phyloP scores from a whole-genome alignment of 805 yeast genomes.

The Alloascoidea africana region DNA sequence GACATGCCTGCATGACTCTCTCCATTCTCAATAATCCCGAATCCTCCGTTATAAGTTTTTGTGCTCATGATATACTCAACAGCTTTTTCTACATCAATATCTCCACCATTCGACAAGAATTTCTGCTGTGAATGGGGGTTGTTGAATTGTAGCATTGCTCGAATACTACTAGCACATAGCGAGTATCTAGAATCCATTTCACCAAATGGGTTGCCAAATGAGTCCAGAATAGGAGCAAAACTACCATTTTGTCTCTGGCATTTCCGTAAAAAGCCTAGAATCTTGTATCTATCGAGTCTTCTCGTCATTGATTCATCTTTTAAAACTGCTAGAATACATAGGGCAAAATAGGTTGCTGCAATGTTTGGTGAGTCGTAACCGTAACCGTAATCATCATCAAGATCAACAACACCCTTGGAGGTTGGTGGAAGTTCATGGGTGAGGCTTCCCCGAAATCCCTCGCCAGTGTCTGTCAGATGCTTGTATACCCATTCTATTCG shows the following conservation, averaged over 20 bases:
- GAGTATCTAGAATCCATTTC: constrained; percentile 62
- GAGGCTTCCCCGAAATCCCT: constrained; percentile 46
- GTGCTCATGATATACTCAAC: constrained; percentile 22
- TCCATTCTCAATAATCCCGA: constrained; percentile 31
- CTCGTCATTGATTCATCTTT: constrained; percentile 22
- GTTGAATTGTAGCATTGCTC: constrained; percentile 32
- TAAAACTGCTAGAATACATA: constrained; percentile 39
- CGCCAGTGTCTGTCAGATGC: constrained; percentile 24
- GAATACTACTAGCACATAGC: constrained; percentile 55
- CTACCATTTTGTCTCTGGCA: constrained; percentile 53
- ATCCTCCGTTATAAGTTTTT: constrained; percentile 49
- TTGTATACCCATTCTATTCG: constrained; percentile 29
- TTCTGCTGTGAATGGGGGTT: constrained; percentile 14
- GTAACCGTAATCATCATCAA: constrained; percentile 3
- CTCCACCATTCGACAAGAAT: constrained; percentile 13
- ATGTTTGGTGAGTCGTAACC: constrained; percentile 47
- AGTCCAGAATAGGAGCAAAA: constrained; percentile 31
- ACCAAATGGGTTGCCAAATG: constrained; percentile 26
- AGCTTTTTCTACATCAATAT: constrained; percentile 28
- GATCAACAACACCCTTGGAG: constrained; percentile 5
- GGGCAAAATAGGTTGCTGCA: constrained; percentile 65
- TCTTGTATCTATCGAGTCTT: constrained; percentile 22
- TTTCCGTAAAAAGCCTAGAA: constrained; percentile 36
- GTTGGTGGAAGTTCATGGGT: constrained; percentile 21
- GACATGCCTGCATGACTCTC: constrained; percentile 86